A percentile compares a stretch with the other conserved stretches of the same genome.
These are phyloP conservation scores for Rhizophagus sp. DNA, from an alignment of 192 early-diverging fungal species.

Conservation along the genomic window DNA sequence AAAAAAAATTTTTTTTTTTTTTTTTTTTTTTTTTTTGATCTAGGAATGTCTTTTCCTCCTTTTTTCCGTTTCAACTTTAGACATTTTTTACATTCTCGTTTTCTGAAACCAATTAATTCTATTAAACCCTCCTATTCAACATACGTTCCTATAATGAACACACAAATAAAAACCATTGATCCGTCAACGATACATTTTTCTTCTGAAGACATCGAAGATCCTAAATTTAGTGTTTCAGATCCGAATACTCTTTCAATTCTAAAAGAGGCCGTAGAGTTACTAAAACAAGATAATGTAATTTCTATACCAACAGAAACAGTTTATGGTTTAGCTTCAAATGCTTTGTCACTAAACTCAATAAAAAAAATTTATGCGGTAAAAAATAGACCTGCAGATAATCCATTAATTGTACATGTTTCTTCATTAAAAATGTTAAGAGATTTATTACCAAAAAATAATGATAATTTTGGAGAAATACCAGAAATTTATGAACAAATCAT, in stretches of 20 bases:
- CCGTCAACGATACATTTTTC: background rate
- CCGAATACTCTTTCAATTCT: slow-evolving; percentile 35
- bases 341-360: slow-evolving; percentile 67
- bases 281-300: slow-evolving; percentile 64
- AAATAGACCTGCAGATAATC: slow-evolving; percentile 92
- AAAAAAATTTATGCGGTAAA: slow-evolving; percentile 81
- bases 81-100: too few species aligned
- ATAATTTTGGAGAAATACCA: slow-evolving; percentile 60
- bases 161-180: background rate
- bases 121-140: too few species aligned
- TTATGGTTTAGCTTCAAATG: slow-evolving; percentile 94
- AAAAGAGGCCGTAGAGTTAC: slow-evolving; percentile 52
- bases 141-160: background rate
- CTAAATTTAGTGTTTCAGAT: slow-evolving; percentile 31
- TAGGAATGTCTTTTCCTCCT: too few species aligned
- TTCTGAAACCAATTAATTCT: too few species aligned
- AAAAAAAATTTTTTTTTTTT: too few species aligned
- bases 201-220: slow-evolving; percentile 35
- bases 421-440: slow-evolving; percentile 82
- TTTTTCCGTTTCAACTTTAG: too few species aligned
- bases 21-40: too few species aligned
- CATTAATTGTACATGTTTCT: slow-evolving; percentile 95
- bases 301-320: slow-evolving; percentile 99
- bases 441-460: slow-evolving; percentile 47
- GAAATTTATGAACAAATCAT: slow-evolving; percentile 69